Evolutionary conservation across 2,329 filamentous ascomycete species (phyloP), one percentile per base, ranked within the genome.

Genomic region (Alternaria brassicae): DNA sequence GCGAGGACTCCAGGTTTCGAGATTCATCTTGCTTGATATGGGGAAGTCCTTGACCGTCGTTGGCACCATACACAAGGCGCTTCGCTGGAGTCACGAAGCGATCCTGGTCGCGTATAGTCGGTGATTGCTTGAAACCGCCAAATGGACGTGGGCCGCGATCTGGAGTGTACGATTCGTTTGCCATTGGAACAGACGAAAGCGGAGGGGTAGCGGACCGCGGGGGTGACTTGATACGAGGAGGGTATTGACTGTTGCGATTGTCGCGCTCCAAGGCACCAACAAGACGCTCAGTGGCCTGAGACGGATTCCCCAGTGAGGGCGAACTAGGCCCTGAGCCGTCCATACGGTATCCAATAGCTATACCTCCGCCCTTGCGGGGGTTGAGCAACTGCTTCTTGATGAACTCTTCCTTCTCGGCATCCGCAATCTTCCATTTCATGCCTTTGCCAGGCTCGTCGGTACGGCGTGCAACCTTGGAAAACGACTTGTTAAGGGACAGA

Each of bases 391-490:
- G 81, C 68, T 90, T 91, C 75, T 91, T 91, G 60, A 92, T 85
- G 83, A 97, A 96, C 53, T 97, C 94, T 17, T 97, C 92, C 48
- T 90, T 88, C 65, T 89, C 86, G 63, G 96, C 91, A 1, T 91
- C 85, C 4, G 92, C 88, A 72, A 99, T 93, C 78, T 94, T 92
- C 95, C 95, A 99, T 76, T 98, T 98, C 93, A 97, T 98, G 27
- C 95, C 95, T 77, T 99, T 99, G 12, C 95, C 95, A 21, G 95
- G 95, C 76, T 99, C 95, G 69, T 98, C 92, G 0, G 93, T 97
- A 15, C 91, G 89, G 45, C 95, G 89, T 3, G 95, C 91, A 8
- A 97, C 91, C 78, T 99, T 99, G 69, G 93, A 89, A 72, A 99
- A 99, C 0, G 90, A 88, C 76, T 97, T 97, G 78, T 96, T 98